Percentiles rank a stretch among this genome's conserved stretches.
Conservation (phyloP, 441 rosid species). For the Eutrema salsugineum region DNA sequence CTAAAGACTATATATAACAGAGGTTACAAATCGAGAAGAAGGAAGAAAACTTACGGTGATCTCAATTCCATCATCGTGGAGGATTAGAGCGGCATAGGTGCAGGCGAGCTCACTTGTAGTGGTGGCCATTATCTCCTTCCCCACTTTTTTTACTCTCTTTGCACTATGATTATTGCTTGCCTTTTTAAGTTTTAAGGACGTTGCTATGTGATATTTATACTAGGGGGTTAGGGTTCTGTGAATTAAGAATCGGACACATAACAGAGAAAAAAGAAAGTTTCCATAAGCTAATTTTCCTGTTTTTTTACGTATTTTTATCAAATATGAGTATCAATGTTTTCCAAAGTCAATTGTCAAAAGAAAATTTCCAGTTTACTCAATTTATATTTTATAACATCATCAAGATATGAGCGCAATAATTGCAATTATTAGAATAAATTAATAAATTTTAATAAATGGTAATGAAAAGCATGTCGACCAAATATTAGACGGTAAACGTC, state of each 20-base stretch:
- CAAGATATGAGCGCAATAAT: too few relatives aligned
- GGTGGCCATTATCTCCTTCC: constrained; percentile 25
- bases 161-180: not conserved
- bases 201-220: not conserved
- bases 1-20: not conserved
- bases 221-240: too few relatives aligned
- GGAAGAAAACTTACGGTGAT: constrained; percentile 40
- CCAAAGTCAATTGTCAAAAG: not conserved
- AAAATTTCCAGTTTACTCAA: too few relatives aligned
- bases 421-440: too few relatives aligned
- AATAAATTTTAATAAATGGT: too few relatives aligned
- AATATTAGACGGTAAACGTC: too few relatives aligned
- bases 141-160: not conserved
- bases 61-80: constrained; percentile 47
- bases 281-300: not conserved
- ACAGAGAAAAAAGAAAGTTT: too few relatives aligned
- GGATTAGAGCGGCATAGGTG: constrained; percentile 51
- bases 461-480: too few relatives aligned
- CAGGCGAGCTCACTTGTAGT: constrained; percentile 48
- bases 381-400: too few relatives aligned
- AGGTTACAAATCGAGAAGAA: not conserved
- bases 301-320: too few relatives aligned
- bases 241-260: too few relatives aligned
- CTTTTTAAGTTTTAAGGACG: not conserved
- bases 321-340: not conserved